phyloP scores from a whole-genome alignment of 2,329 filamentous ascomycete species.

The Fusarium falciforme region DNA sequence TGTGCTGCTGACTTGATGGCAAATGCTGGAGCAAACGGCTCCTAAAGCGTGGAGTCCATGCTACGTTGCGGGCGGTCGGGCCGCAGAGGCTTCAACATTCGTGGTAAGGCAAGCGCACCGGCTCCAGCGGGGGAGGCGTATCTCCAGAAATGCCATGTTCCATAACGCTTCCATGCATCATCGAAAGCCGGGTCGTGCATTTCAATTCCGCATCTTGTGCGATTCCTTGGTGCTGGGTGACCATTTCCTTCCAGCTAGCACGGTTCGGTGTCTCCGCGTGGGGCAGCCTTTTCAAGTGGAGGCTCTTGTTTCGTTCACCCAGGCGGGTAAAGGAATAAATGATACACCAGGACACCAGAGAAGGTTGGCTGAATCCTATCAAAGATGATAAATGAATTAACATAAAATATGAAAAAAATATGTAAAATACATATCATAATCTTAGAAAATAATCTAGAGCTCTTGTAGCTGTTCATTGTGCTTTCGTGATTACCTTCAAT shows the following conservation, averaged over 20 bases:
- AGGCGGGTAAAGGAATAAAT: neutral
- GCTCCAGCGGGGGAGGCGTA: slow-evolving; percentile 1
- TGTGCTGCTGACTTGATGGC: neutral
- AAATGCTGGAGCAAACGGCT: neutral
- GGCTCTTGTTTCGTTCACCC: neutral
- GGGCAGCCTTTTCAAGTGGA: slow-evolving; percentile 1
- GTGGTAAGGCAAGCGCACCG: neutral
- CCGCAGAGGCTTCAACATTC: neutral
- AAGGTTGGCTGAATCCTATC: neutral
- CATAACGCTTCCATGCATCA: slow-evolving; percentile 16
- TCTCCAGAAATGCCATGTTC: slow-evolving; percentile 6
- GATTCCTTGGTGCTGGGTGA: neutral
- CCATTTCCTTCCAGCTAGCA: slow-evolving; percentile 27
- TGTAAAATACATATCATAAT: neutral
- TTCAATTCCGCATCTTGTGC: slow-evolving; percentile 1
- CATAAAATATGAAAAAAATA: neutral
- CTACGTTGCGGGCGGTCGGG: slow-evolving; percentile 26
- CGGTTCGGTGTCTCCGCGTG: slow-evolving; percentile 41
- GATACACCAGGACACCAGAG: neutral
- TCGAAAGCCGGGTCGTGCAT: neutral
- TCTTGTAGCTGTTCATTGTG: neutral
- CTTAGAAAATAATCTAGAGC: neutral
- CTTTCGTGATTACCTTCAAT: neutral
- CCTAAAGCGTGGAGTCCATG: slow-evolving; percentile 9
- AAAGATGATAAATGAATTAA: neutral